phyloP scores from a whole-genome alignment of 1,284 basidiomycete species.

The Cryptococcus sp. region DNA sequence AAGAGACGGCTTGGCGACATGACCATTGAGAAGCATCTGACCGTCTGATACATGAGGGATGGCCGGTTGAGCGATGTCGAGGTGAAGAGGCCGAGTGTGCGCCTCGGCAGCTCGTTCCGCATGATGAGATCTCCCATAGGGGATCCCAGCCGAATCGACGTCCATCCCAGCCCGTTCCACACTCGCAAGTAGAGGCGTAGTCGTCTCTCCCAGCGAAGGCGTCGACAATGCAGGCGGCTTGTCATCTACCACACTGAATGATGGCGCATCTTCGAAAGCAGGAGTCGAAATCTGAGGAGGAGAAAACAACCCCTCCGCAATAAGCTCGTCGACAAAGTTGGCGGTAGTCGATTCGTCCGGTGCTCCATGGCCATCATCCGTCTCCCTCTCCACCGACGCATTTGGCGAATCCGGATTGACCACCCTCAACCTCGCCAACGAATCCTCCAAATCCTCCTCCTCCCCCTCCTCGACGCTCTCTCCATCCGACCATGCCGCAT shows the following conservation, averaged over 20 bases:
- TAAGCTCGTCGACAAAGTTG: slow-evolving; percentile 45
- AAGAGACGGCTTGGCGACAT: slow-evolving; percentile 23
- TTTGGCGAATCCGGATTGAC: slow-evolving; percentile 5
- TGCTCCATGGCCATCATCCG: slow-evolving; percentile 2
- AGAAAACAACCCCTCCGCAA: slow-evolving; percentile 43
- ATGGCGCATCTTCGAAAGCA: slow-evolving; percentile 28
- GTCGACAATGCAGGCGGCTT: slow-evolving; percentile 27
- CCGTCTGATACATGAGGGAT: slow-evolving; percentile 32
- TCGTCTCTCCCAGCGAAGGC: slow-evolving; percentile 29
- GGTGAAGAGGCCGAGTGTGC: slow-evolving; percentile 11
- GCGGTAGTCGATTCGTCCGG: slow-evolving; percentile 42
- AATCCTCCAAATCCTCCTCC: slow-evolving; percentile 7
- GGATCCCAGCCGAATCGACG: slow-evolving; percentile 56
- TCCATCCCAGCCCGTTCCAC: slow-evolving; percentile 11
- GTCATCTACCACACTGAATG: slow-evolving; percentile 21
- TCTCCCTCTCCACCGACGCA: neutral
- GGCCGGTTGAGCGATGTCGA: slow-evolving; percentile 29
- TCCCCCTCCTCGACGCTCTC: slow-evolving; percentile 26
- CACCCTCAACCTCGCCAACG: neutral
- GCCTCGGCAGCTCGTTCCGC: slow-evolving; percentile 32
- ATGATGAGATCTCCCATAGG: slow-evolving; percentile 65
- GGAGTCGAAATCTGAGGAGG: slow-evolving; percentile 32
- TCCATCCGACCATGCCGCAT: slow-evolving; percentile 49
- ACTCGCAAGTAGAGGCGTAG: slow-evolving; percentile 21
- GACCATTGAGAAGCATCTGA: slow-evolving; percentile 36